Evolutionary conservation across 768 basidiomycete species (phyloP).

Genomic region (Boletus rufocinnamomeus): DNA sequence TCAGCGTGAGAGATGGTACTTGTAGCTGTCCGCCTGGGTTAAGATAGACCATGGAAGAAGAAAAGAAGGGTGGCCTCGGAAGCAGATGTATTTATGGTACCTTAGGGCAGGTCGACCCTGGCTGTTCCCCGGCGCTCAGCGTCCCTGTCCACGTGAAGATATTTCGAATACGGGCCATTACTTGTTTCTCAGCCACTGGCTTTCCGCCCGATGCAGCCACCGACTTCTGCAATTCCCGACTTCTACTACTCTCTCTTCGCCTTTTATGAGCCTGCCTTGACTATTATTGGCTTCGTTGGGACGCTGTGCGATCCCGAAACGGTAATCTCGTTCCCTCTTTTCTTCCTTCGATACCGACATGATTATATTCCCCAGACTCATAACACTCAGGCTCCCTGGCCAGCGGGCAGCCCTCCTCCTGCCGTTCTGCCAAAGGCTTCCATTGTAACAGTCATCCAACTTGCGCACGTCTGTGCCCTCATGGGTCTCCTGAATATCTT

Average conservation of each 20-base stretch:
- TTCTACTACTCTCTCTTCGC: constrained; percentile 76
- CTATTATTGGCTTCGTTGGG: constrained; percentile 65
- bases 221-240: constrained; percentile 65
- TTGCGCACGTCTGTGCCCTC: constrained; percentile 76
- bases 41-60: constrained; percentile 56
- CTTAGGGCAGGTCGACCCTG: constrained; percentile 34
- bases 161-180: not conserved
- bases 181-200: constrained; percentile 4
- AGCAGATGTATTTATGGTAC: not conserved
- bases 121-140: not conserved
- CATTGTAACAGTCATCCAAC: constrained; percentile 68
- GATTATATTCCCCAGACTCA: constrained; percentile 55
- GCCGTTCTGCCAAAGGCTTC: constrained; percentile 57
- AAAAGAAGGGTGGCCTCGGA: constrained; percentile 5
- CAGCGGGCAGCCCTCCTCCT: constrained; percentile 47
- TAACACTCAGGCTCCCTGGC: constrained; percentile 78
- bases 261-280: constrained; percentile 71
- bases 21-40: constrained; percentile 66
- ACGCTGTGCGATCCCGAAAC: constrained; percentile 63
- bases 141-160: constrained; percentile 3
- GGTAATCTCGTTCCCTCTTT: constrained; percentile 39
- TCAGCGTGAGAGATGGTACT: constrained; percentile 39
- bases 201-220: constrained; percentile 39
- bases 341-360: constrained; percentile 3
- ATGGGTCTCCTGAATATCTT: constrained; percentile 71